Percentiles rank a stretch among this genome's conserved stretches.
These are phyloP conservation scores for Limnanthes douglasii DNA, from an alignment of 345 rosid genomes.

Conservation along the genomic window DNA sequence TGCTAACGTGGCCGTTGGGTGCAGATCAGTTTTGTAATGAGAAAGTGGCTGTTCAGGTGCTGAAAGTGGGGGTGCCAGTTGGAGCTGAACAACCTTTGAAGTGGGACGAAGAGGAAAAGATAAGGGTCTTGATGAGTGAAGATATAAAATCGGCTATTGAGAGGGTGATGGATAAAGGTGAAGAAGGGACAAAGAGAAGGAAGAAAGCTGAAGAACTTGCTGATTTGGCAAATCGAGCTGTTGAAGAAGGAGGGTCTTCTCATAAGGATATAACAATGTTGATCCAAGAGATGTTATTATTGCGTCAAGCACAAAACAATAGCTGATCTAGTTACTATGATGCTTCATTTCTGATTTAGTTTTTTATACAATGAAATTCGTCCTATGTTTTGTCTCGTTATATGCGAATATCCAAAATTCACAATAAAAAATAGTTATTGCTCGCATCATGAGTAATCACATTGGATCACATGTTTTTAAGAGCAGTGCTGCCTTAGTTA, in stretches of 20 bases:
- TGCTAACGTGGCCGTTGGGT: slow-evolving; percentile 22
- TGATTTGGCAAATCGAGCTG: slow-evolving; percentile 12
- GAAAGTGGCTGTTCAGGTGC: slow-evolving; percentile 14
- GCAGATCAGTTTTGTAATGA: slow-evolving; percentile 27
- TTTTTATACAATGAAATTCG: no score
- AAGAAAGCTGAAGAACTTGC: slow-evolving; percentile 8
- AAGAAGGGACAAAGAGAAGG: slow-evolving; percentile 10
- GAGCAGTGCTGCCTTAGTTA: no score
- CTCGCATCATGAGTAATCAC: no score
- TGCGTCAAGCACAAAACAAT: not conserved
- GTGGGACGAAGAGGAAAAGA: slow-evolving; percentile 5
- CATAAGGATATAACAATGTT: slow-evolving; percentile 3
- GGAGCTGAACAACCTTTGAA: slow-evolving; percentile 9
- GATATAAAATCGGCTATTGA: slow-evolving; percentile 10
- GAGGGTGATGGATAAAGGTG: slow-evolving; percentile 10
- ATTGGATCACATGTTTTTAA: no score
- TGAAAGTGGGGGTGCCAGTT: slow-evolving; percentile 10
- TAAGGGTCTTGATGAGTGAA: slow-evolving; percentile 8
- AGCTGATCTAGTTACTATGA: no score
- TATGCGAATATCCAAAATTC: no score
- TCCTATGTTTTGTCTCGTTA: no score
- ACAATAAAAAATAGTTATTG: no score
- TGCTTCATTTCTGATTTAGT: no score
- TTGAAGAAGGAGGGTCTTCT: slow-evolving; percentile 17
- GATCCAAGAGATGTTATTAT: slow-evolving; percentile 8